Evolutionary conservation across 306 rosid species (phyloP).

Genomic region (Acacia confusa): DNA sequence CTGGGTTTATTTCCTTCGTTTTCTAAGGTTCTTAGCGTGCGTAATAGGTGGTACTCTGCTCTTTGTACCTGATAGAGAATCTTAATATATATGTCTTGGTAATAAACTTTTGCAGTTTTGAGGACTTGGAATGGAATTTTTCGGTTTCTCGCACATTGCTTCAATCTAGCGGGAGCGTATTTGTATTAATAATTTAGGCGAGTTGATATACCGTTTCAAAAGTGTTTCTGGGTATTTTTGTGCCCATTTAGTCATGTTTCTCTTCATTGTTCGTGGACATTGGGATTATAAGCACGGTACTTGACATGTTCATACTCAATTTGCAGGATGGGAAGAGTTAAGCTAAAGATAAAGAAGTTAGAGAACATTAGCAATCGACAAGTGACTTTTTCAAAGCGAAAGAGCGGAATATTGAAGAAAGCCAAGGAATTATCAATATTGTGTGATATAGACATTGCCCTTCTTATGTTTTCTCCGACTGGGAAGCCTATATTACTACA

Average conservation of each 20-base stretch:
- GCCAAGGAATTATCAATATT: conserved; percentile 72
- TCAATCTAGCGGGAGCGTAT: conserved; percentile 20
- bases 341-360: conserved; percentile 74
- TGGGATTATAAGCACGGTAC: background rate
- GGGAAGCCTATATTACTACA: conserved; percentile 63
- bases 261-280: conserved; percentile 2
- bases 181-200: conserved; percentile 27
- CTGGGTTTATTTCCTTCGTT: background rate
- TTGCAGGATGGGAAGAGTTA: conserved; percentile 86
- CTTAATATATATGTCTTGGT: background rate
- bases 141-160: background rate
- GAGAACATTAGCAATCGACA: conserved; percentile 73
- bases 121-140: background rate
- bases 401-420: conserved; percentile 74
- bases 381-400: conserved; percentile 70
- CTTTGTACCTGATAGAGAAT: background rate
- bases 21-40: conserved; percentile 8
- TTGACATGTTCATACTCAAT: conserved; percentile 17
- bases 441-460: conserved; percentile 64
- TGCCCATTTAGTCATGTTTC: background rate
- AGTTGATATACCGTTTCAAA: conserved; percentile 9
- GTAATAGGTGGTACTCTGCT: background rate
- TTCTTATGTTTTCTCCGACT: conserved; percentile 87
- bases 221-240: background rate
- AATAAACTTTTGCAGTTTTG: conserved; percentile 9